A percentile compares a stretch with the other conserved stretches of the same genome.
Conservation (phyloP, 129 eudicot species). For the Flaveria trinervia region DNA sequence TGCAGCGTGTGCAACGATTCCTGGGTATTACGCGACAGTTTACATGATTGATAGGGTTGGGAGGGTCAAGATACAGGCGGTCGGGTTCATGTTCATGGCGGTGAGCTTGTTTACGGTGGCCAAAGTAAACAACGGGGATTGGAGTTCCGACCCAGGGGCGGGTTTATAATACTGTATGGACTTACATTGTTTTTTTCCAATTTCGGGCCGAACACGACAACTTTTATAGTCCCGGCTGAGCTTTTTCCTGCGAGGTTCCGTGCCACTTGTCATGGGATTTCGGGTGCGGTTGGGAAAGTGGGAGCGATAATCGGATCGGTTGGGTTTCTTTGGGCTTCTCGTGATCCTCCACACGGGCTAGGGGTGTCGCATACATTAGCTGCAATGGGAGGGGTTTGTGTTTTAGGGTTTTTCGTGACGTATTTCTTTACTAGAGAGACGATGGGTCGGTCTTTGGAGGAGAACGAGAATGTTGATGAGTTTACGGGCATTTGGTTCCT, state of each 20-base stretch:
- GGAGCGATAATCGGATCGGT: conserved; percentile 57
- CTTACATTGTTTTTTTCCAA: conserved; percentile 57
- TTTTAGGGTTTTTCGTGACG: conserved; percentile 50
- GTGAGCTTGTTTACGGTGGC: conserved; percentile 43
- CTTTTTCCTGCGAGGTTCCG: conserved; percentile 68
- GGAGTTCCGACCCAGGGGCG: conserved; percentile 23
- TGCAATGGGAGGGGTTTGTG: conserved; percentile 47
- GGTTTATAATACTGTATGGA: conserved; percentile 49
- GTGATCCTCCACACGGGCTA: conserved; percentile 29
- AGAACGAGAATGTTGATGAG: conserved; percentile 60
- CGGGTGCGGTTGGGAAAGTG: conserved; percentile 53
- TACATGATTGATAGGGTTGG: conserved; percentile 55
- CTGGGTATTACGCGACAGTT: conserved; percentile 54
- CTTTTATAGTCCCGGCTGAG: conserved; percentile 68
- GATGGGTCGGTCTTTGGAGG: conserved; percentile 62
- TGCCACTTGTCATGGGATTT: conserved; percentile 64
- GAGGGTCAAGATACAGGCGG: conserved; percentile 51
- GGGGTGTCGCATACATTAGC: conserved; percentile 39
- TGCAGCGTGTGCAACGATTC: conserved; percentile 52
- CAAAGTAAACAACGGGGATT: conserved; percentile 11
- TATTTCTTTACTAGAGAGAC: conserved; percentile 61
- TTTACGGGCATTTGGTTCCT: conserved; percentile 33
- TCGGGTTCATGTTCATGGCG: conserved; percentile 58
- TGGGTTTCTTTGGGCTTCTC: conserved; percentile 48
- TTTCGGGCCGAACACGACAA: conserved; percentile 65